Base-by-base conservation (phyloP, 805 yeast species). In the Candida suzukii region DNA sequence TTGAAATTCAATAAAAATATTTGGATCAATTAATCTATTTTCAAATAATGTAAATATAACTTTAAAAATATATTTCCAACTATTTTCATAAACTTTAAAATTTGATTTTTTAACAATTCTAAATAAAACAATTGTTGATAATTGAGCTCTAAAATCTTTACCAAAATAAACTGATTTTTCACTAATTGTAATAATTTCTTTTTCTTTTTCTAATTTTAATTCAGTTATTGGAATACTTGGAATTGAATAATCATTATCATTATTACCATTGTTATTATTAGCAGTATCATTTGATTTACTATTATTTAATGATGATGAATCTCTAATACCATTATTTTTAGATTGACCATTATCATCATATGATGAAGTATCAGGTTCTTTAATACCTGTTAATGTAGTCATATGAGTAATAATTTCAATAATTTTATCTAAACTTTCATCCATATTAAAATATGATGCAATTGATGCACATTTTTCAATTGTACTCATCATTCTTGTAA, bases 121-220 rank as follows among this genome's bases (percentile, higher is more conserved):
- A 67, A 91, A 88, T 38, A 91, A 67, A 1, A 91, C 91, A 39
- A 90, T 88, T 2, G 88, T 73, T 12, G 96, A 83, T 46, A 91
- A 66, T 56, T 95, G 99, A 0, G 95, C 95, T 54, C 90, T 88
- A 64, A 87, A 86, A 54, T 88, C 93, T 37, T 83, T 72, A 7
- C 99, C 99, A 56, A 93, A 81, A 58, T 81, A 73, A 14, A 88
- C 87, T 0, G 96, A 77, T 40, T 78, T 64, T 42, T 87, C 88
- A 54, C 95, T 82, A 3, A 93, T 93, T 4, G 84, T 81, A 28
- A 93, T 72, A 4, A 69, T 67, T 16, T 71, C 75, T 12, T 73
- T 71, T 22, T 76, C 74, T 30, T 73, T 71, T 36, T 78, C 85
- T 22, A 78, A 60, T 28, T 57, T 63, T 32, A 70, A 54, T 50